Evolutionary conservation across 2,329 filamentous ascomycete species (phyloP), one percentile per base, ranked within the genome.

Genomic region (Dryadomyces quercus-mongolicae): DNA sequence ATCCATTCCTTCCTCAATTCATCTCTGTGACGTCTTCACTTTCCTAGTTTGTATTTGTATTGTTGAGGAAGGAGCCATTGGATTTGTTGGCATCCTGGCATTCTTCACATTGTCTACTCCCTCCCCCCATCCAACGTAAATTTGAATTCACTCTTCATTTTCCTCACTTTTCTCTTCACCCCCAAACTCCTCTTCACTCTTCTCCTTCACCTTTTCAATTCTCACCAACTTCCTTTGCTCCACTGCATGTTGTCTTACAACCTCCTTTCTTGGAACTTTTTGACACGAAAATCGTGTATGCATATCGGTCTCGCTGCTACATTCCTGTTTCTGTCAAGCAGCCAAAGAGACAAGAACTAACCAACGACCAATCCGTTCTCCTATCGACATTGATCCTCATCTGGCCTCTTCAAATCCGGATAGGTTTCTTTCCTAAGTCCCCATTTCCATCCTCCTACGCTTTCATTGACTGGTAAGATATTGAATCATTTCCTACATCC

Each of bases 211-310:
- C 8, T 54, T 36, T 48, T 31, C n/a, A 21, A 18, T 21, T 43
- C 34, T 48, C 47, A 34, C 9, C 31, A 18, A 13, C 48, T 18
- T 42, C 52, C 20, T 51, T 42, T 34, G 49, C 45, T 49, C 18
- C 18, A 13, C 18, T 31, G 43, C 54, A 53, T 58, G 47, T 53
- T 51, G 13, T 46, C 47, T 55, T 42, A 42, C 51, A 18, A 20
- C 3, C 25, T 45, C 45, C 16, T 60, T 57, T 60, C 54, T 58
- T 60, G 57, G 58, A 58, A 60, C 57, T 58, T 60, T 59, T 60
- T 56, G 58, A 58, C 54, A 55, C 55, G 42, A 49, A 47, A 36
- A 50, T 9, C 54, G 55, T 55, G 49, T 55, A 58, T 58, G 55
- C 48, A 52, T 60, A 58, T 20, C 48, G 40, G 51, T 47, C 53